These are phyloP conservation scores for Mycena polygramma DNA, from an alignment of 768 basidiomycete genomes.

Conservation along the genomic window DNA sequence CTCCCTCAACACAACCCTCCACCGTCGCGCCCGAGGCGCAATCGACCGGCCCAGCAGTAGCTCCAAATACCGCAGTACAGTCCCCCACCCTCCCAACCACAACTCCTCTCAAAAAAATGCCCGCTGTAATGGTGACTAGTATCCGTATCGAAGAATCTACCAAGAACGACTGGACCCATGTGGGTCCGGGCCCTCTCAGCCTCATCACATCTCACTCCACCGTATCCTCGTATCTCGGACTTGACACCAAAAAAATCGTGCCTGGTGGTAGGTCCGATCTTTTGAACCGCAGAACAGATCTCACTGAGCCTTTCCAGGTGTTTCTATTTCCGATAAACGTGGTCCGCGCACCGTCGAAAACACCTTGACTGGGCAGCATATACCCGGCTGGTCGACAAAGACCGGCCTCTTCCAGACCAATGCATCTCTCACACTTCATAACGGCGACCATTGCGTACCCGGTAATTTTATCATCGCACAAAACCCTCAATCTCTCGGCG, in stretches of 20 bases:
- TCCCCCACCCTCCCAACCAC: too few relatives aligned
- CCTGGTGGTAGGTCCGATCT: not conserved
- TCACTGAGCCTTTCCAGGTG: not conserved
- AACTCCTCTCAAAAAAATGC: too few relatives aligned
- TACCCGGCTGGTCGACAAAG: not conserved
- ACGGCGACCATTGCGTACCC: conserved; percentile 3
- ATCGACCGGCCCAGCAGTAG: too few relatives aligned
- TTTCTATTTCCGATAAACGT: not conserved
- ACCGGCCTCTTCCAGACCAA: not conserved
- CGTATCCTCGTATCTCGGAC: conserved; percentile 15
- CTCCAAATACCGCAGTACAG: too few relatives aligned
- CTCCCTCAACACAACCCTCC: too few relatives aligned
- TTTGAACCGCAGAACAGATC: not conserved
- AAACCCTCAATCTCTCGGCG: not conserved
- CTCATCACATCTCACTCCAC: not conserved
- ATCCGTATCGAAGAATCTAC: too few relatives aligned
- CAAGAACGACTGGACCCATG: not conserved
- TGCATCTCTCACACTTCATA: not conserved
- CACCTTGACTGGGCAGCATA: not conserved
- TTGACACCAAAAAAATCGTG: not conserved
- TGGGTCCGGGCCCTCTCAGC: not conserved
- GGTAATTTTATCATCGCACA: not conserved
- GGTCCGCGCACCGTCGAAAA: not conserved
- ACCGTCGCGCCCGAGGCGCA: too few relatives aligned
- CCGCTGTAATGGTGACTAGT: too few relatives aligned